A percentile compares a stretch with the other conserved stretches of the same genome.
Evolutionary conservation across 1,284 basidiomycete genomes (phyloP).

Genomic region (Wallemia mellicola): DNA sequence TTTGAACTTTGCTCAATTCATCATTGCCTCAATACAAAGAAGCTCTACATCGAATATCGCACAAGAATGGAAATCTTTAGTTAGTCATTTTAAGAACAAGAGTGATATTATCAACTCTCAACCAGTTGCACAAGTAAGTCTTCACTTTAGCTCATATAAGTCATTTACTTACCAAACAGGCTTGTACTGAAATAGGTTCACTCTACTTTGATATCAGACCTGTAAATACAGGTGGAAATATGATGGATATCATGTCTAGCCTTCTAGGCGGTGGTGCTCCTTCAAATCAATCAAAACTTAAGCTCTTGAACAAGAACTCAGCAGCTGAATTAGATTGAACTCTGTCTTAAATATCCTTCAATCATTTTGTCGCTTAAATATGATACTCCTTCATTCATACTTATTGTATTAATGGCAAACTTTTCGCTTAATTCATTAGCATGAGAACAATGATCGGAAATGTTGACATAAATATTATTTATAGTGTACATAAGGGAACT

Average conservation of each 20-base stretch:
- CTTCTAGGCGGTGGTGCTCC: slow-evolving; percentile 35
- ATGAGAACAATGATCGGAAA: no score
- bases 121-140: slow-evolving; percentile 41
- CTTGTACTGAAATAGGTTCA: slow-evolving; percentile 28
- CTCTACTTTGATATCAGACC: slow-evolving; percentile 51
- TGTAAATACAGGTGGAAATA: slow-evolving; percentile 34
- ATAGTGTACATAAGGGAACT: not conserved
- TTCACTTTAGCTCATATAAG: not conserved
- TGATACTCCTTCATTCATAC: not conserved
- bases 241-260: slow-evolving; percentile 51
- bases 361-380: no score
- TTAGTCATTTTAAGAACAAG: slow-evolving; percentile 41
- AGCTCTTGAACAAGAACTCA: not conserved
- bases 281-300: not conserved
- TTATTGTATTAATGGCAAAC: no score
- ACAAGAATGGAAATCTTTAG: slow-evolving; percentile 52
- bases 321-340: not conserved
- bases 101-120: slow-evolving; percentile 29
- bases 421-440: no score
- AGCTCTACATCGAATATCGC: slow-evolving; percentile 27
- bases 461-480: no score
- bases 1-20: slow-evolving; percentile 64
- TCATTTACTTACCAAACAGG: slow-evolving; percentile 12
- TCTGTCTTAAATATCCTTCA: no score
- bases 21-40: slow-evolving; percentile 50